These are phyloP conservation scores for Colletotrichum cereale DNA, from an alignment of 2,329 filamentous ascomycete species.

Conservation along the genomic window DNA sequence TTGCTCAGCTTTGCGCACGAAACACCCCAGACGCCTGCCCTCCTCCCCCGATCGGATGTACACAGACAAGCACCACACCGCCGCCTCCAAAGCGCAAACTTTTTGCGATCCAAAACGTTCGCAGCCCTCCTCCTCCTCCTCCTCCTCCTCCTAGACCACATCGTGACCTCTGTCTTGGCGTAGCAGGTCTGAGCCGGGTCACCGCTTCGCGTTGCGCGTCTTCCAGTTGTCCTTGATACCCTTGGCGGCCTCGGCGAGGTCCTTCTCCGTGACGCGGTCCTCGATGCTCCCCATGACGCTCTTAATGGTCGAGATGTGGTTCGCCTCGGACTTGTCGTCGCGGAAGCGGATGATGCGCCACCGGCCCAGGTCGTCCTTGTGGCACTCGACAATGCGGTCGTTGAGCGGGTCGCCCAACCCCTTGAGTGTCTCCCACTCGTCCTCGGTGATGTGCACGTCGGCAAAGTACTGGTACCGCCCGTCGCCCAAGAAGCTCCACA, in stretches of 20 bases:
- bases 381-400: slow-evolving; percentile 91
- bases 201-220: slow-evolving; percentile 54
- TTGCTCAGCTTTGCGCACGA: slow-evolving; percentile 2
- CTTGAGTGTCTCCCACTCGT: slow-evolving; percentile 90
- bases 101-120: background rate
- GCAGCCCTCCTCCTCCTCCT: background rate
- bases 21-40: slow-evolving; percentile 16
- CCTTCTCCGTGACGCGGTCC: slow-evolving; percentile 85
- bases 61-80: background rate
- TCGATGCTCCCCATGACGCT: slow-evolving; percentile 92
- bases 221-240: slow-evolving; percentile 88
- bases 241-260: slow-evolving; percentile 77
- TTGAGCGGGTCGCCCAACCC: slow-evolving; percentile 79
- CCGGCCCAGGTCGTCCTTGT: slow-evolving; percentile 77
- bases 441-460: slow-evolving; percentile 75
- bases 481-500: slow-evolving; percentile 78
- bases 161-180: background rate
- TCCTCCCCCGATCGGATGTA: background rate
- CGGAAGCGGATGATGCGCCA: slow-evolving; percentile 93
- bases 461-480: slow-evolving; percentile 74
- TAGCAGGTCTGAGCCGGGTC: background rate
- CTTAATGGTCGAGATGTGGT: slow-evolving; percentile 85
- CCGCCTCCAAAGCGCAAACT: background rate
- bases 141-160: background rate
- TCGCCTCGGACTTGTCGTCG: slow-evolving; percentile 92